Base-by-base conservation (phyloP, 2,329 filamentous ascomycete species). In the Paraphaeosphaeria minitans region DNA sequence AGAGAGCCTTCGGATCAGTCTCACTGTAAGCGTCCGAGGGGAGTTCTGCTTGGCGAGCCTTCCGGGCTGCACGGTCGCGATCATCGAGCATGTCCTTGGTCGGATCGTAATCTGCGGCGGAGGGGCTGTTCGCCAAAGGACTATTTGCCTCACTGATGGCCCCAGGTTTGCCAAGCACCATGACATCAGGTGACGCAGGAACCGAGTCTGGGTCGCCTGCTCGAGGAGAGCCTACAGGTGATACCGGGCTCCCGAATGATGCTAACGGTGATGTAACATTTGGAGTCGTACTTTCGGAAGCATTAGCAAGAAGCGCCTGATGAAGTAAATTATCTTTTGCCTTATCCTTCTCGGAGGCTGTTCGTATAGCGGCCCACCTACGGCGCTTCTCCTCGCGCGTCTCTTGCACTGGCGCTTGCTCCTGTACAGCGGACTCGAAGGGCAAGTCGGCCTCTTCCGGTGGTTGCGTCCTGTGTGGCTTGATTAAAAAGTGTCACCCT, bases 21-120 rank as follows among this genome's bases (percentile, higher is more conserved):
- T 89, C 86, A 63, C 85, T 83, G 66, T 89, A 87, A 27, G 82
- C 80, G 52, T 80, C 78, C 16, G 85, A 82, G 3, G 81, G 77
- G 12, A 73, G 27, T 13, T 74, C 70, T 35, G 60, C 42, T 19
- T 56, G 66, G 39, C 63, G 63, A 22, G 60, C 83, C 59, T 88
- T 85, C 66, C 87, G 82, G 64, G 88, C 87, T 68, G 91, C 87
- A 57, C 89, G 87, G 59, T 87, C 83, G 68, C 87, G 87, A 66
- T 97, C 93, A 75, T 96, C 91, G 74, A 89, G 84, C 90, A 94
- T 95, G 72, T 97, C 93, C 66, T 88, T 83, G 1, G 89, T 95
- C 1, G 93, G 93, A 71, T 97, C 92, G 74, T 97, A 97, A 75
- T 97, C 92, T 59, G 92, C 93, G 47, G 93, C 93, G n/a, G 93